Evolutionary conservation across 1,139 yeast species (phyloP).

Genomic region (Pichia sp.): DNA sequence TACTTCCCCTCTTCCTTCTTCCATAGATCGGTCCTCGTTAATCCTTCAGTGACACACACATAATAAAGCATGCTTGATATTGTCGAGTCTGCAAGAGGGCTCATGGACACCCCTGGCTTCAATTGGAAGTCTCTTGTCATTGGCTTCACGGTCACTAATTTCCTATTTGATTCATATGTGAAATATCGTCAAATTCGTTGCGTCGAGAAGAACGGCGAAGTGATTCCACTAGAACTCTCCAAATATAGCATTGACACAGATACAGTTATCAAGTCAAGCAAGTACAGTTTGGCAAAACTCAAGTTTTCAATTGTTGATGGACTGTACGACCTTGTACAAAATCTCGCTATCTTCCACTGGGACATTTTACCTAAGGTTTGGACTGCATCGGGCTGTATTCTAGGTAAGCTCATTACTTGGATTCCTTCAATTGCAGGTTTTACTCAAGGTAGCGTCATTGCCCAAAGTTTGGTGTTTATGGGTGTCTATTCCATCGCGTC

Average conservation of each 20-base stretch:
- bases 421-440: constrained; percentile 7
- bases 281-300: constrained; percentile 77
- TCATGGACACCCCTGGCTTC: constrained; percentile 50
- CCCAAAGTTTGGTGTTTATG: constrained; percentile 34
- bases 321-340: constrained; percentile 46
- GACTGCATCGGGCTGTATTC: constrained; percentile 34
- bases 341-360: constrained; percentile 48
- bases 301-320: constrained; percentile 57
- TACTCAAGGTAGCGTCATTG: constrained; percentile 13
- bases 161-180: constrained; percentile 64
- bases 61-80: constrained; percentile 25
- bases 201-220: constrained; percentile 41
- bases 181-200: constrained; percentile 72
- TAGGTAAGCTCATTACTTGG: constrained; percentile 16
- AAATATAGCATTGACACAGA: constrained; percentile 51
- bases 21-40: no score
- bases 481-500: constrained; percentile 42
- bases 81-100: constrained; percentile 24
- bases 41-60: not conserved
- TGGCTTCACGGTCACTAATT: constrained; percentile 73
- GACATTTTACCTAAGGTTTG: constrained; percentile 69
- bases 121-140: constrained; percentile 74
- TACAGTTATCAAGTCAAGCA: constrained; percentile 72
- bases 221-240: constrained; percentile 56
- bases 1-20: not conserved